Conservation (phyloP, 2,329 filamentous ascomycete species). For the Botrytis elliptica region DNA sequence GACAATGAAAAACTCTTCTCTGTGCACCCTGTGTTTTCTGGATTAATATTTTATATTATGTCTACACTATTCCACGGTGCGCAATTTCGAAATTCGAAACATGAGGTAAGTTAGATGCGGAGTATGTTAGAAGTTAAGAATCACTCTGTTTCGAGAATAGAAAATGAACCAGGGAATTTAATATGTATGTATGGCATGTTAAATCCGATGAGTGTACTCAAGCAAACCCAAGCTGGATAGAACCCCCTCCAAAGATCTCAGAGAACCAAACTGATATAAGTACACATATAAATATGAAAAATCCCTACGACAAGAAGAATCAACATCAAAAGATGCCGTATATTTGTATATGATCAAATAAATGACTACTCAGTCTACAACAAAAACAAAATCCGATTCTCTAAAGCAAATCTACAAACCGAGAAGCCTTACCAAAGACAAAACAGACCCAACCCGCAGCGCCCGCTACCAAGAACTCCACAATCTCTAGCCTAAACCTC, state of each 20-base stretch:
- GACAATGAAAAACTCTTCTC: too few relatives aligned
- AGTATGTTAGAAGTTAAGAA: background rate
- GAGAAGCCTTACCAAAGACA: background rate
- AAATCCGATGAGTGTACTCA: fast-evolving
- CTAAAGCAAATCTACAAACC: background rate
- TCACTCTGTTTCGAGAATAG: too few relatives aligned
- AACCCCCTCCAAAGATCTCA: background rate
- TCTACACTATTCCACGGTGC: background rate
- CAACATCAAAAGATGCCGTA: background rate
- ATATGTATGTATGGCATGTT: background rate
- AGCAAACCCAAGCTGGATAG: background rate
- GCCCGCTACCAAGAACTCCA: background rate
- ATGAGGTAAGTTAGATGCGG: background rate
- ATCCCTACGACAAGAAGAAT: background rate
- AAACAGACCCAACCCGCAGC: background rate
- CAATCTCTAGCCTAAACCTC: background rate
- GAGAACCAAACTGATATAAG: too few relatives aligned
- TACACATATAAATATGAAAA: too few relatives aligned
- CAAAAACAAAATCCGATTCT: background rate
- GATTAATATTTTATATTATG: too few relatives aligned
- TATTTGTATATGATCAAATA: background rate
- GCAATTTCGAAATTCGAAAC: background rate
- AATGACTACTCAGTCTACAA: background rate
- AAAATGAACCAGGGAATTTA: too few relatives aligned
- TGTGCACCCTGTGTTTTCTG: too few relatives aligned